These are phyloP conservation scores for Nicotiana sylvestris DNA, from an alignment of 257 asterid genomes.

Conservation along the genomic window DNA sequence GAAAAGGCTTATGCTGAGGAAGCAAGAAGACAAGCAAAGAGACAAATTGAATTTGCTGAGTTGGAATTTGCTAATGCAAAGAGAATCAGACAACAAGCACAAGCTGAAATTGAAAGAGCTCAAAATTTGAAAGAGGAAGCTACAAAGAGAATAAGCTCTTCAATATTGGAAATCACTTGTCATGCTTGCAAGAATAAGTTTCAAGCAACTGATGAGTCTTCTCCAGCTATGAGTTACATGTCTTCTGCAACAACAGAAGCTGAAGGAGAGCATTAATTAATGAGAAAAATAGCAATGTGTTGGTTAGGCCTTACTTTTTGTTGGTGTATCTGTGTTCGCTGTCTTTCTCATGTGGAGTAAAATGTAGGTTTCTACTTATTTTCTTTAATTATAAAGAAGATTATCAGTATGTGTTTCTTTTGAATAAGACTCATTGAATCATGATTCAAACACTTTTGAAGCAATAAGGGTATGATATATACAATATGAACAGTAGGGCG, in stretches of 20 bases:
- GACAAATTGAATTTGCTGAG: slow-evolving; percentile 60
- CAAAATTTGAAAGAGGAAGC: slow-evolving; percentile 45
- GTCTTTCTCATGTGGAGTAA: not conserved
- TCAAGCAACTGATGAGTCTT: slow-evolving; percentile 29
- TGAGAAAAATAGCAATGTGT: not conserved
- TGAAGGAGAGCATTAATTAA: slow-evolving; percentile 21
- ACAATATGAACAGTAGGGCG: not conserved
- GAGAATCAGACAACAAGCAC: slow-evolving; percentile 57
- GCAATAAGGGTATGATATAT: not conserved
- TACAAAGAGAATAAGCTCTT: slow-evolving; percentile 33
- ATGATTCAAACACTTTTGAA: not conserved
- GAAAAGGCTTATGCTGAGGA: slow-evolving; percentile 69
- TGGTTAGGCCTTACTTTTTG: not conserved
- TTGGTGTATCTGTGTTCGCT: not conserved
- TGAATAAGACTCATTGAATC: not conserved
- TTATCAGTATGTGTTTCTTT: not conserved
- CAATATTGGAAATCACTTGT: slow-evolving; percentile 60
- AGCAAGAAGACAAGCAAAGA: slow-evolving; percentile 49
- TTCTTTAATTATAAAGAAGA: not conserved
- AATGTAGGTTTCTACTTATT: not conserved
- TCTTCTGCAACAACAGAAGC: slow-evolving; percentile 31
- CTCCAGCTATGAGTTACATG: slow-evolving; percentile 32
- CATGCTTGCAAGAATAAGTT: slow-evolving; percentile 53
- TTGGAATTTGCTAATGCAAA: slow-evolving; percentile 58
- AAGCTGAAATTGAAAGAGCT: slow-evolving; percentile 56